A percentile compares a stretch with the other conserved stretches of the same genome.
phyloP scores from a whole-genome alignment of 495 filamentous ascomycete species.

The Xylaria scruposa region DNA sequence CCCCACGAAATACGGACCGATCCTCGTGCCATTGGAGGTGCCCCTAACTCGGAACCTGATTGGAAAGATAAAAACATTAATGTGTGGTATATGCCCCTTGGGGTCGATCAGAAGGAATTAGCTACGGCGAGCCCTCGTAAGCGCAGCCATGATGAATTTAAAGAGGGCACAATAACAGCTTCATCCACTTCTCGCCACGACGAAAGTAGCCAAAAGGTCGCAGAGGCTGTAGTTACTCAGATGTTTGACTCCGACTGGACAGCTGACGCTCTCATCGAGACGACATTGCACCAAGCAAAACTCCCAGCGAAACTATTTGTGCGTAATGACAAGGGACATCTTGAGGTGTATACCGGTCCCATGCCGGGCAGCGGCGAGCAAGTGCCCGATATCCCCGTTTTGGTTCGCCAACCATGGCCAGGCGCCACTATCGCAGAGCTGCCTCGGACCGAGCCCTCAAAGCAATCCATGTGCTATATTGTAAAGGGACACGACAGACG shows the following conservation, averaged over 20 bases:
- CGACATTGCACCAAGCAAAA: constrained; percentile 66
- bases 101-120: constrained; percentile 37
- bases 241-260: constrained; percentile 87
- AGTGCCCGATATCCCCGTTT: constrained; percentile 71
- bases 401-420: constrained; percentile 85
- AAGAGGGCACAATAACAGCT: constrained; percentile 31
- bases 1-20: constrained; percentile 67
- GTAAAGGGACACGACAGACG: constrained; percentile 74
- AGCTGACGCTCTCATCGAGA: constrained; percentile 70
- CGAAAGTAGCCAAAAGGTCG: constrained; percentile 57
- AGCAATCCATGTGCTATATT: constrained; percentile 82
- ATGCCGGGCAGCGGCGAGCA: constrained; percentile 55
- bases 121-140: constrained; percentile 54
- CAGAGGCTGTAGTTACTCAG: constrained; percentile 66
- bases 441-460: constrained; percentile 67
- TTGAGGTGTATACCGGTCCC: constrained; percentile 72
- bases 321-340: constrained; percentile 66
- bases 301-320: constrained; percentile 74
- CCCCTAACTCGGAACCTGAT: constrained; percentile 56
- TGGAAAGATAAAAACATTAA: constrained; percentile 77
- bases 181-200: constrained; percentile 26
- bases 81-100: constrained; percentile 80
- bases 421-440: constrained; percentile 67
- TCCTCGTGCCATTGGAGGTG: constrained; percentile 29
- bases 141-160: constrained; percentile 65